phyloP scores from a whole-genome alignment of 2,329 filamentous ascomycete genomes.

The Sporothrix mexicana region DNA sequence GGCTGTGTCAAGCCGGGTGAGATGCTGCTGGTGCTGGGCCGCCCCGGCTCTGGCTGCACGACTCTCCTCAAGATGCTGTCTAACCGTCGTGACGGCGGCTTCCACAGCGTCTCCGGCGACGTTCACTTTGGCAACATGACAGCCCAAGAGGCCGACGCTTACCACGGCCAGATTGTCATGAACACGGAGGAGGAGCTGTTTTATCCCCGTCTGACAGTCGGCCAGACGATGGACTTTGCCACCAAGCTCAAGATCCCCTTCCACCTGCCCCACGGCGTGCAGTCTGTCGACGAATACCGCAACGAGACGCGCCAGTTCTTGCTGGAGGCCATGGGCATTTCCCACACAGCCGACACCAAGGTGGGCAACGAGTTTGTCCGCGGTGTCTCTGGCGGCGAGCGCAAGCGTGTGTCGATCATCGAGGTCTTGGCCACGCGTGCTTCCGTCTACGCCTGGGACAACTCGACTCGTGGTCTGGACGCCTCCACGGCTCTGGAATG shows the following conservation, averaged over 20 bases:
- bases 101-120: slow-evolving; percentile 63
- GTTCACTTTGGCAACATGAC: slow-evolving; percentile 78
- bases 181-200: slow-evolving; percentile 88
- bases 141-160: slow-evolving; percentile 73
- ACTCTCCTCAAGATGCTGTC: slow-evolving; percentile 72
- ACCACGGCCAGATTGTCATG: slow-evolving; percentile 83
- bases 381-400: slow-evolving; percentile 77
- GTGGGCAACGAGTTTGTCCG: slow-evolving; percentile 83
- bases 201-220: slow-evolving; percentile 82
- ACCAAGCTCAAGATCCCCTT: slow-evolving; percentile 84
- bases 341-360: slow-evolving; percentile 82
- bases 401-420: slow-evolving; percentile 77
- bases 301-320: slow-evolving; percentile 62
- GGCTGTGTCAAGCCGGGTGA: slow-evolving; percentile 75
- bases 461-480: slow-evolving; percentile 63
- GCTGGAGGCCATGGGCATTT: slow-evolving; percentile 91
- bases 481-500: slow-evolving; percentile 62
- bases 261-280: slow-evolving; percentile 76
- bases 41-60: slow-evolving; percentile 74
- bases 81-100: slow-evolving; percentile 64
- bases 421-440: slow-evolving; percentile 80
- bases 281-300: slow-evolving; percentile 66
- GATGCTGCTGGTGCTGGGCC: slow-evolving; percentile 84
- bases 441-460: slow-evolving; percentile 76
- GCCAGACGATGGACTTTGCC: slow-evolving; percentile 84